These are phyloP conservation scores for Epichloe hybrida DNA, from an alignment of 2,329 filamentous ascomycete genomes.

Conservation along the genomic window DNA sequence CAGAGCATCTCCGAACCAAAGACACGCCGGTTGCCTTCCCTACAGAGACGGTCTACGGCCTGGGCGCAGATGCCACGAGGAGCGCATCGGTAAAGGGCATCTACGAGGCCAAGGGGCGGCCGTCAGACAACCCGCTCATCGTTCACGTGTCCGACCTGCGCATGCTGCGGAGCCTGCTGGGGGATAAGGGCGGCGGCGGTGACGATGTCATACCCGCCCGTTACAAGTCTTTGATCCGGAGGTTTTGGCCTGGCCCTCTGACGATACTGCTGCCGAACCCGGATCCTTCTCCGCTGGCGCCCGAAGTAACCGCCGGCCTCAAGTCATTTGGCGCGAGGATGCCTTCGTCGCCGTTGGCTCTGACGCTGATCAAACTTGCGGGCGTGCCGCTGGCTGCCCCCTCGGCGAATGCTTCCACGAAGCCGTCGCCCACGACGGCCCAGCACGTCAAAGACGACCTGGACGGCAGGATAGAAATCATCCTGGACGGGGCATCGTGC, in stretches of 20 bases:
- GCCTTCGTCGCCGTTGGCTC: constrained; percentile 72
- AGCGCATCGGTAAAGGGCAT: constrained; percentile 79
- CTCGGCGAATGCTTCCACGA: constrained; percentile 87
- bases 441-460: constrained; percentile 82
- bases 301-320: constrained; percentile 83
- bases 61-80: constrained; percentile 90
- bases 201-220: constrained; percentile 49
- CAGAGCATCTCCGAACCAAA: constrained; percentile 47
- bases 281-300: constrained; percentile 54
- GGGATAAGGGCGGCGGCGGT: constrained; percentile 20
- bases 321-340: constrained; percentile 81
- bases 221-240: constrained; percentile 63
- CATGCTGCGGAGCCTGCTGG: constrained; percentile 56
- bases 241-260: constrained; percentile 89
- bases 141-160: constrained; percentile 73
- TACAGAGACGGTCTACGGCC: constrained; percentile 92
- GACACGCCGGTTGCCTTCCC: constrained; percentile 83
- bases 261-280: constrained; percentile 81
- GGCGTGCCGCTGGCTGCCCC: constrained; percentile 76
- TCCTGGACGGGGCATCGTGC: constrained; percentile 80
- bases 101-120: constrained; percentile 78
- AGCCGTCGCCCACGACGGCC: constrained; percentile 81
- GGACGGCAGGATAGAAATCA: constrained; percentile 65
- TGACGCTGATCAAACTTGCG: constrained; percentile 70
- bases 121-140: constrained; percentile 90